A percentile compares a stretch with the other conserved stretches of the same genome.
Evolutionary conservation across 306 rosid species (phyloP).

Genomic region (Fagus crenata): DNA sequence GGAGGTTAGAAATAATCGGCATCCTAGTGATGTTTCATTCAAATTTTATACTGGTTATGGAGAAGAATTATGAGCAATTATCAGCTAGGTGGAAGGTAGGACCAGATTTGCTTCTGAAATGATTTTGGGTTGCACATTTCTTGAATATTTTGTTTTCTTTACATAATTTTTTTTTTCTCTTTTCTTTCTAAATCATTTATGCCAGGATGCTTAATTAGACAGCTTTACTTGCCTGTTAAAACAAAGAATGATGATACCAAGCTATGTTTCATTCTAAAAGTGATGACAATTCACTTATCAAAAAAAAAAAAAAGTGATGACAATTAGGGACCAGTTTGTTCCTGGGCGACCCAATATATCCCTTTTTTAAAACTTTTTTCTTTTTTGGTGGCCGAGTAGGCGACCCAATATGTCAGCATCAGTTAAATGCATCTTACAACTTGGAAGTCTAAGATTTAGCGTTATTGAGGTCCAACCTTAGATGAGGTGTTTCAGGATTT

Average conservation of each 20-base stretch:
- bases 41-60: background rate
- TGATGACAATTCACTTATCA: too few species aligned
- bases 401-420: background rate
- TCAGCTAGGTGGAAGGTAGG: background rate
- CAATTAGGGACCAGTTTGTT: background rate
- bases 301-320: background rate
- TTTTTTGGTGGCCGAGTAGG: background rate
- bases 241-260: background rate
- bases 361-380: too few species aligned
- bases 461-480: background rate
- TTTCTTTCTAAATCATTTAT: background rate
- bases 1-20: background rate
- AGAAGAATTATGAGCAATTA: background rate
- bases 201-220: background rate
- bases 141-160: background rate
- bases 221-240: background rate
- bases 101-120: background rate
- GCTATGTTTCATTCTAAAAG: background rate
- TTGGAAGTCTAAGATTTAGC: background rate
- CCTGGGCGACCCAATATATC: background rate
- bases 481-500: background rate
- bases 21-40: background rate
- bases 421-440: background rate
- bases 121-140: background rate
- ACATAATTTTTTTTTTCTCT: background rate